Base-by-base conservation (phyloP, 2,329 filamentous ascomycete genomes). In the Pseudocercospora fuligena region DNA sequence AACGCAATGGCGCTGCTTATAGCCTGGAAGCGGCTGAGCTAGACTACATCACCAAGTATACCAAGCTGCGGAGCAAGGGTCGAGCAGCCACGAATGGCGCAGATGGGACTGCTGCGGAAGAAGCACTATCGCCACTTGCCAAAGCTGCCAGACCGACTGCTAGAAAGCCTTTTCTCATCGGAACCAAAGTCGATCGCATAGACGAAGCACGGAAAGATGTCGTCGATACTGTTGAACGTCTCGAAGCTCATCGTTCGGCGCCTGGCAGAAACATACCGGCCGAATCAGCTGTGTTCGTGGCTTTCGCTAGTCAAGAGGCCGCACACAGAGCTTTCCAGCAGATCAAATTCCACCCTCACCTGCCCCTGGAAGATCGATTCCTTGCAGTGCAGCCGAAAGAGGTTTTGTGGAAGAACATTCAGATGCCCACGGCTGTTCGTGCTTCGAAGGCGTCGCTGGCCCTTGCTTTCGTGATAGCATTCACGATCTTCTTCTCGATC, bases 111-210 rank as follows among this genome's bases (percentile, higher is more conserved):
- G 63, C 54, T 23, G 60, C 66, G 1, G 65, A 66, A 21, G 69
- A 74, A 43, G 72, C 67, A 3, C 72, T 73, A 40, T 66, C 68
- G 11, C 54, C 66, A 1, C 68, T 74, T 14, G 70, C 73, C 2
- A 69, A 68, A 91, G 53, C 66, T 7, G 61, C 70, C 12, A 65
- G 75, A 25, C 93, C 93, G 1, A 88, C 89, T 2, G 91, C 95
- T 74, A 87, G 88, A 36, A 82, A 88, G 60, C 91, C 90, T 73
- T 84, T 86, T 5, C 78, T 97, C 33, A 84, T 93, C 69, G 90
- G 92, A 68, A 87, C 91, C 72, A 94, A 95, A 78, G 91, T 95
- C n/a, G 93, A 98, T 79, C 94, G 92, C 0, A 97, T 99, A 77
- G 89, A 94, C 68, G 96, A 92, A 87, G 90, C 90, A 67, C 90